These are phyloP conservation scores for Geotrichum klebahnii DNA, from an alignment of 1,139 yeast species.

Conservation along the genomic window DNA sequence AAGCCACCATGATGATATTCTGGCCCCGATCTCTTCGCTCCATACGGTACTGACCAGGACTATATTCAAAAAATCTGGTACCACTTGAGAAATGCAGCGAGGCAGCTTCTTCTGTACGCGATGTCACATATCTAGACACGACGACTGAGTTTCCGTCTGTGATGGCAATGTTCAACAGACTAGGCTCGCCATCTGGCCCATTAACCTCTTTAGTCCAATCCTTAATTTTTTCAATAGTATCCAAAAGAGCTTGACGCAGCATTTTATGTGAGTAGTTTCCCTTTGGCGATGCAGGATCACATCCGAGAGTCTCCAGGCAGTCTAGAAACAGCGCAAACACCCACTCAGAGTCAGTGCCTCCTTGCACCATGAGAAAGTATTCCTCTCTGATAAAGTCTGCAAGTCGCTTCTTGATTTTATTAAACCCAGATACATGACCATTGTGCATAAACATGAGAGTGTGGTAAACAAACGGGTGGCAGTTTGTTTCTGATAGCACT, in stretches of 20 bases:
- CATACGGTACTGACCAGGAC: constrained; percentile 83
- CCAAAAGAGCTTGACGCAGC: constrained; percentile 63
- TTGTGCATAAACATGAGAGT: constrained; percentile 94
- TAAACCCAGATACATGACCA: constrained; percentile 80
- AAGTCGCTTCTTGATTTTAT: constrained; percentile 65
- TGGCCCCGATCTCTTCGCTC: constrained; percentile 89
- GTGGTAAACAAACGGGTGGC: constrained; percentile 88
- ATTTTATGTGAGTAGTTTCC: constrained; percentile 54
- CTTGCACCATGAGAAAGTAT: constrained; percentile 76
- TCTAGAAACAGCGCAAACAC: constrained; percentile 86
- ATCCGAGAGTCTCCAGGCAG: constrained; percentile 68
- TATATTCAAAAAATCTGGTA: constrained; percentile 80
- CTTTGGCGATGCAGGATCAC: constrained; percentile 52
- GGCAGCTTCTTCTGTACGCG: constrained; percentile 91
- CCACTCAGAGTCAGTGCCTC: constrained; percentile 94
- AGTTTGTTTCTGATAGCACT: constrained; percentile 85
- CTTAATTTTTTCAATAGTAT: constrained; percentile 69
- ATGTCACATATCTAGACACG: constrained; percentile 81
- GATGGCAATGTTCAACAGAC: constrained; percentile 85
- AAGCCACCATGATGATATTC: constrained; percentile 91
- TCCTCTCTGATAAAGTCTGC: constrained; percentile 72
- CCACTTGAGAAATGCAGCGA: constrained; percentile 93
- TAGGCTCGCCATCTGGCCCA: constrained; percentile 58
- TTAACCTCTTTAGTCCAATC: constrained; percentile 59
- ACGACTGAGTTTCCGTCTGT: constrained; percentile 91